A percentile compares a stretch with the other conserved stretches of the same genome.
These are phyloP conservation scores for Dunaliella sp. DNA, from an alignment of 139 green algal species.

Conservation along the genomic window DNA sequence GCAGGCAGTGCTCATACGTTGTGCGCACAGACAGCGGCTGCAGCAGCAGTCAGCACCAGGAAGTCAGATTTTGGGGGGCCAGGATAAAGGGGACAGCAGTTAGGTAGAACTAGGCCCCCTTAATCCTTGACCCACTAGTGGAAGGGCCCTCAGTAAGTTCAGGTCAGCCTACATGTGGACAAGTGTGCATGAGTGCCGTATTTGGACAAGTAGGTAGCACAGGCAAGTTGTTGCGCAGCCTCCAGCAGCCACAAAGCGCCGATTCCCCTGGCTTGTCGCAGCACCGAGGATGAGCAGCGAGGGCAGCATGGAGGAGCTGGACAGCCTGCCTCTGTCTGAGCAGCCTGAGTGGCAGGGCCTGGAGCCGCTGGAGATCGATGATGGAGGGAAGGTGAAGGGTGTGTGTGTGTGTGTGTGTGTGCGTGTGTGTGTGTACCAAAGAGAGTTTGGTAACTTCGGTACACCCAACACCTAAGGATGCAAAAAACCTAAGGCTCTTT, in stretches of 20 bases:
- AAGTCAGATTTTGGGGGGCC: too few relatives aligned
- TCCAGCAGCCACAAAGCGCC: background rate
- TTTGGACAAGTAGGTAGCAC: background rate
- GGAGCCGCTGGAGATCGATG: conserved; percentile 19
- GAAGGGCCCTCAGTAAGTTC: background rate
- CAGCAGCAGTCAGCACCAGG: too few relatives aligned
- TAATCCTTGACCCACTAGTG: too few relatives aligned
- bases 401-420: too few relatives aligned
- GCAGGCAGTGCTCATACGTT: too few relatives aligned
- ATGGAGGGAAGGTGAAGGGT: conserved; percentile 29
- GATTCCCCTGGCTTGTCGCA: background rate
- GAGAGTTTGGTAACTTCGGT: too few relatives aligned
- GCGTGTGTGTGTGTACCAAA: too few relatives aligned
- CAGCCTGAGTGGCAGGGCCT: conserved; percentile 57
- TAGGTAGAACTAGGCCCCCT: too few relatives aligned
- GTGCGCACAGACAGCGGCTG: too few relatives aligned
- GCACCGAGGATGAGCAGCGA: background rate
- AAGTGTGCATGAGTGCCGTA: background rate
- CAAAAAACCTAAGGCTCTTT: too few relatives aligned
- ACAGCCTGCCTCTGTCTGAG: conserved; percentile 10
- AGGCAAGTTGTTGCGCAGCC: background rate
- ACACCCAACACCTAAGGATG: too few relatives aligned
- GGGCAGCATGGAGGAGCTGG: background rate
- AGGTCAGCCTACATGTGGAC: background rate
- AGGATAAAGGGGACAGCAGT: too few relatives aligned